Base-by-base conservation (phyloP, 306 rosid genomes). In the Myrica gale region DNA sequence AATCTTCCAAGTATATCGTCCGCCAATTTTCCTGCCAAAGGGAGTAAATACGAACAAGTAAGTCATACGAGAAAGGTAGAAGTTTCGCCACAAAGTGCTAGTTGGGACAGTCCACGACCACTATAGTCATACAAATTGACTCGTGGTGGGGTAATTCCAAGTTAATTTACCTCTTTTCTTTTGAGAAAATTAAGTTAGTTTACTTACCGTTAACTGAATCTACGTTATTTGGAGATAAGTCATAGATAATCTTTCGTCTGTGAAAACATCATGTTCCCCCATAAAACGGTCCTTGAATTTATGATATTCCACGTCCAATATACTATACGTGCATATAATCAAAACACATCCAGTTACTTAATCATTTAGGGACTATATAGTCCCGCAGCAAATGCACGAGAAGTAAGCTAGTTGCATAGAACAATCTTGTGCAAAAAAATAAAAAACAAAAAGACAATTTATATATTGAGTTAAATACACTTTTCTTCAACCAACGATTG, bases 241-340 rank as follows among this genome's bases (percentile, higher is more conserved):
- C 96, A 57, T 89, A 93, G 8, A 94, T 85, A 65, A 88, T 85
- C 78, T 87, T 88, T 52, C 91, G 82, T 81, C 90, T 85, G 51
- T 86, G 91, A 48, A 91, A 52, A 63, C 92, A 86, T 23, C 87
- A 84, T 9, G 94, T 89, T 79, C 97, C 94, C 0, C 4, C 55
- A 19, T 88, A 86, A 21, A 75, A 10, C 1, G 79, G 69, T 71
- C 92, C 97, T 84, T 91, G 97, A 9, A 89, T 54, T 53, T 91
- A 96, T 5, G 71, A 75, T 46, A 87, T 0, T 66, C 98, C 97
- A 1, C 41, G 17, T 5, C 1, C 77, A 19, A 50, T 0, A 75
- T 61, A 70, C 96, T 87, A 11, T 26, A 26, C 32, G 32, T 7
- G 45, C 5, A 10, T 3, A 6, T 19, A 71, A 11, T 43, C 39